Evolutionary conservation across 257 asterid genomes (phyloP), one percentile per base, ranked within the genome.

Genomic region (Jacaranda mimosifolia): DNA sequence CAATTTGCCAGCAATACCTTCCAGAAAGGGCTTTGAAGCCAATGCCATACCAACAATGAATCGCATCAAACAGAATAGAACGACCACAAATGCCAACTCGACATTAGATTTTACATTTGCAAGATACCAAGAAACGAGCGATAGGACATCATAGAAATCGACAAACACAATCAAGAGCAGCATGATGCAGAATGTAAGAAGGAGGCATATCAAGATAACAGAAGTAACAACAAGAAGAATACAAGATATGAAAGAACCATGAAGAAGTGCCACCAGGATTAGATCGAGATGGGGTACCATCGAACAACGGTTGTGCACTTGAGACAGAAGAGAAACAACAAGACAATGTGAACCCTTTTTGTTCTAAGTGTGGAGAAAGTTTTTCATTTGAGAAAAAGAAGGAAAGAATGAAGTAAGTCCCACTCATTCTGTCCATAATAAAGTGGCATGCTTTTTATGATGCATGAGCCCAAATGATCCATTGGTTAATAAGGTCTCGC

Each of bases 231-330:
- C 48, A 51, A 83, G 81, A 35, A 83, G 57, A 35, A 79, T n/a
- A n/a, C 70, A 68, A 32, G 82, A 80, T 68, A 83, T 36, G 77
- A 79, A 52, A 3, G 80, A 82, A 73, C 81, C 84, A 39, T 83
- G 83, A 58, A 87, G 65, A 68, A 87, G 82, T 10, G 85, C 42
- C 14, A 85, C 35, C 18, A 85, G 73, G 75, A 87, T 55, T 14
- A 87, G 75, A 63, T 83, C 84, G 11, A 68, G 51, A 70, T 69
- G 75, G 12, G 78, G 83, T 57, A 77, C 18, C 87, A 83, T 83
- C 19, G 78, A n/a, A n/a, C 39, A 17, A 15, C 19, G 35, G 1
- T 18, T 56, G 63, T 60, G 73, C 38, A 17, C 67, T 11, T 53
- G n/a, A 19, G 9, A 65, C 10, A 15, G 36, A 53, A 8, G 4